Percentiles rank a stretch among this genome's conserved stretches.
Evolutionary conservation across 257 asterid species (phyloP).

Genomic region (Rubia yunnanensis): DNA sequence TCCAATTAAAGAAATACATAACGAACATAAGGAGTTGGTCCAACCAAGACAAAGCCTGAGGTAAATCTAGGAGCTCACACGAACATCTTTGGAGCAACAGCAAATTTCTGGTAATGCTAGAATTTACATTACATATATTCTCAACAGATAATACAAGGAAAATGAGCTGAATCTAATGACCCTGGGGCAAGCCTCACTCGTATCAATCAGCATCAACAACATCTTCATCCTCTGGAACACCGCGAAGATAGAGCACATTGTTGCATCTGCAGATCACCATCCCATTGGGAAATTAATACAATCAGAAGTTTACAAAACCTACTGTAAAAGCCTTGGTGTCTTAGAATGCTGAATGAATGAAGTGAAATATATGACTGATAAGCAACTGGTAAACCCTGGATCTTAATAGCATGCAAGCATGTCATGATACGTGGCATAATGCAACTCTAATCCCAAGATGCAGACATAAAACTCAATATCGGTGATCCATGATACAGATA

Average conservation of each 20-base stretch:
- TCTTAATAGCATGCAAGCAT: background rate
- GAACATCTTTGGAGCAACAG: background rate
- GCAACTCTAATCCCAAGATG: background rate
- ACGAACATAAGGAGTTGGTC: background rate
- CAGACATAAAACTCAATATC: too few relatives aligned
- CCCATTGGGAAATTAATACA: background rate
- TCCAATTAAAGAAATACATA: background rate
- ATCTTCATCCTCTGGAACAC: conserved; percentile 84
- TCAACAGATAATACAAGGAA: background rate
- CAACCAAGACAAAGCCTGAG: background rate
- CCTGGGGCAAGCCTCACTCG: conserved; percentile 23
- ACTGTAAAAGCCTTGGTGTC: background rate
- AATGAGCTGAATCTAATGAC: background rate
- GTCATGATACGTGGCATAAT: background rate
- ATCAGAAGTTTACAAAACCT: background rate
- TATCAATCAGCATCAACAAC: conserved; percentile 62
- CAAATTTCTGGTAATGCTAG: background rate
- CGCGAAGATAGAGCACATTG: conserved; percentile 84
- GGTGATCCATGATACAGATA: too few relatives aligned
- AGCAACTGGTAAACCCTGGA: background rate
- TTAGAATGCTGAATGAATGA: background rate
- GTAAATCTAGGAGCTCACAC: background rate
- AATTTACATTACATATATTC: background rate
- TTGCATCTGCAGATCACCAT: conserved; percentile 51
- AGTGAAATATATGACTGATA: background rate